A percentile compares a stretch with the other conserved stretches of the same genome.
These are phyloP conservation scores for Picea sitchensis DNA, from an alignment of 75 land plant genomes.

Conservation along the genomic window DNA sequence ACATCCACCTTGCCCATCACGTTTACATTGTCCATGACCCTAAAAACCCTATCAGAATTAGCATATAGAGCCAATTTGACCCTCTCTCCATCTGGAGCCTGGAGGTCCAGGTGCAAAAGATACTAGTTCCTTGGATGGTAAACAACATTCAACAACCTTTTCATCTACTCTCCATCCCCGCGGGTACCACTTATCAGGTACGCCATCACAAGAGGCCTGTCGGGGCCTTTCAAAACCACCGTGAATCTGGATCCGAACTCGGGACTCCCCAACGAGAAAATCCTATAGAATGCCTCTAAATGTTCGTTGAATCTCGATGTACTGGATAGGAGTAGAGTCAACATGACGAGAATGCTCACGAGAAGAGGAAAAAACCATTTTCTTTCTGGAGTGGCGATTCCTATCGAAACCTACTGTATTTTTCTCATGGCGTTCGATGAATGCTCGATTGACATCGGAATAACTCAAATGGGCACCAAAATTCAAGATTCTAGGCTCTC, in stretches of 20 bases:
- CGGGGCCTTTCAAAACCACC: not conserved
- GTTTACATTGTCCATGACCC: conserved; percentile 48
- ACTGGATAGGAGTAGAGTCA: not conserved
- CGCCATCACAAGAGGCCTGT: conserved; percentile 55
- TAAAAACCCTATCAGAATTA: conserved; percentile 26
- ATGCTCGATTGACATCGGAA: no score
- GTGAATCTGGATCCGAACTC: not conserved
- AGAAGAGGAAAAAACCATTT: not conserved
- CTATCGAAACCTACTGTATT: no score
- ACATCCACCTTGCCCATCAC: conserved; percentile 60
- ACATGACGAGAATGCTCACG: not conserved
- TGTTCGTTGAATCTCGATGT: not conserved
- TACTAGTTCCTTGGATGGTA: conserved; percentile 75
- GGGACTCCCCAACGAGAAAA: not conserved
- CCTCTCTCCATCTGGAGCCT: conserved; percentile 47
- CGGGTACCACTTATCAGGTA: conserved; percentile 63
- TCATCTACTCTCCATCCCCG: conserved; percentile 46
- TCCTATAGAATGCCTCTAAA: not conserved
- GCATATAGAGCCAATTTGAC: conserved; percentile 43
- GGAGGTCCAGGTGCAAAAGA: conserved; percentile 64
- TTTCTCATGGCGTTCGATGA: no score
- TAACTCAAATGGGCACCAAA: no score
- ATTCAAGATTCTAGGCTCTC: no score
- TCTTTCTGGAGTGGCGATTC: no score
- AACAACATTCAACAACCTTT: conserved; percentile 52